Percentiles rank a stretch among this genome's conserved stretches.
Evolutionary conservation across 441 rosid genomes (phyloP).

Genomic region (Manihot esculenta): DNA sequence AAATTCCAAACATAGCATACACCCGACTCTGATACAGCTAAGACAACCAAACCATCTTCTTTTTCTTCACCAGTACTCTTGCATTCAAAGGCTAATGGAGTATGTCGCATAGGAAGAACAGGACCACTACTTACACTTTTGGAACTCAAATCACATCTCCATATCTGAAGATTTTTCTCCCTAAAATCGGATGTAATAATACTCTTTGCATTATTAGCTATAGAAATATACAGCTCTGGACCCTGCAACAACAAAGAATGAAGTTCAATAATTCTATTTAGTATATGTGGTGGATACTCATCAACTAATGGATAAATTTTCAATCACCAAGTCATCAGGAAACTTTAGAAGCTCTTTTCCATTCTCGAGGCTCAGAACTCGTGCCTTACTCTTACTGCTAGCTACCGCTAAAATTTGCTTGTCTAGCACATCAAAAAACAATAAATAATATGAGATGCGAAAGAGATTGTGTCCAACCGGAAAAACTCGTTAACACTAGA

Average conservation of each 20-base stretch:
- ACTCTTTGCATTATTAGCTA: slow-evolving; percentile 41
- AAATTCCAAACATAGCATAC: slow-evolving; percentile 37
- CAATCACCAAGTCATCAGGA: slow-evolving; percentile 34
- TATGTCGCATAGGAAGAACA: slow-evolving; percentile 33
- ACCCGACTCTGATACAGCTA: slow-evolving; percentile 43
- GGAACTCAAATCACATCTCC: slow-evolving; percentile 41
- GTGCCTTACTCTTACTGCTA: slow-evolving; percentile 26
- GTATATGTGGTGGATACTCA: slow-evolving; percentile 2
- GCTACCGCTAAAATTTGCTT: slow-evolving; percentile 33
- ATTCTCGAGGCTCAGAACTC: slow-evolving; percentile 33
- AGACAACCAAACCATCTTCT: slow-evolving; percentile 25
- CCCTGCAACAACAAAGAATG: slow-evolving; percentile 32
- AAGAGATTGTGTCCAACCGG: slow-evolving; percentile 1
- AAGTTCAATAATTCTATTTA: slow-evolving; percentile 5
- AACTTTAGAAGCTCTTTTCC: slow-evolving; percentile 45
- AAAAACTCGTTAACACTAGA: neutral
- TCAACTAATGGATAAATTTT: neutral
- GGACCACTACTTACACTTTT: slow-evolving; percentile 30
- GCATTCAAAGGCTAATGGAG: slow-evolving; percentile 37
- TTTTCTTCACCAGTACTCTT: slow-evolving; percentile 18
- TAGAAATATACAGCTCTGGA: slow-evolving; percentile 28
- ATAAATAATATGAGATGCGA: neutral
- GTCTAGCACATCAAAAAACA: slow-evolving; percentile 29
- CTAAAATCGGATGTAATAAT: slow-evolving; percentile 35
- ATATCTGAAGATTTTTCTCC: slow-evolving; percentile 39